A percentile compares a stretch with the other conserved stretches of the same genome.
These are phyloP conservation scores for Boehmeria nivea DNA, from an alignment of 306 rosid species.

Conservation along the genomic window DNA sequence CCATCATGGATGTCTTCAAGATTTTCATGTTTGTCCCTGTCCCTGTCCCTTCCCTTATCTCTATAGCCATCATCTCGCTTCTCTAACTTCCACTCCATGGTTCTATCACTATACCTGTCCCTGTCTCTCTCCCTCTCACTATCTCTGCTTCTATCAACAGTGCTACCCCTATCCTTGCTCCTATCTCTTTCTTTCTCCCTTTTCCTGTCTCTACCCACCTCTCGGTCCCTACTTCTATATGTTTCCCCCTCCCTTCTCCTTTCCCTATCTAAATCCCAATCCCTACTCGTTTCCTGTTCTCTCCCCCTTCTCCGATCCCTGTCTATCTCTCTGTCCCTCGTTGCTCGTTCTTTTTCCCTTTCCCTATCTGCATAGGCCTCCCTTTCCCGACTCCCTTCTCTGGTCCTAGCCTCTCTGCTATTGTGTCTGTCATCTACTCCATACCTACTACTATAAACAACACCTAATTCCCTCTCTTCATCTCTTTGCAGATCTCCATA, in stretches of 20 bases:
- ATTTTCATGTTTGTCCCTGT: conserved; percentile 41
- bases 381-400: conserved; percentile 40
- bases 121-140: conserved; percentile 45
- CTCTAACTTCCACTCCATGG: conserved; percentile 29
- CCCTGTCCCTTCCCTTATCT: conserved; percentile 33
- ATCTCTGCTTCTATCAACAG: conserved; percentile 35
- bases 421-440: conserved; percentile 10
- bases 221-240: conserved; percentile 23
- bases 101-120: conserved; percentile 21
- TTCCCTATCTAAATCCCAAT: conserved; percentile 41
- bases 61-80: conserved; percentile 30
- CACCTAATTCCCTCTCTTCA: conserved; percentile 40
- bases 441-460: conserved; percentile 22
- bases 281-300: conserved; percentile 50
- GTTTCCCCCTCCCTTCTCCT: conserved; percentile 41
- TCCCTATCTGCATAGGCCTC: conserved; percentile 26
- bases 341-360: conserved; percentile 51
- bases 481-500: conserved; percentile 31
- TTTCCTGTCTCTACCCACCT: conserved; percentile 21
- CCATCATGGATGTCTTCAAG: conserved; percentile 35
- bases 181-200: conserved; percentile 42
- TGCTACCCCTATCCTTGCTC: conserved; percentile 32
- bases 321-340: conserved; percentile 47
- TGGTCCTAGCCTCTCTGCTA: conserved; percentile 28
- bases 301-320: conserved; percentile 50